Percentiles rank a stretch among this genome's conserved stretches.
phyloP scores from a whole-genome alignment of 192 early-diverging fungal genomes.

The Rhizophagus prolifer region DNA sequence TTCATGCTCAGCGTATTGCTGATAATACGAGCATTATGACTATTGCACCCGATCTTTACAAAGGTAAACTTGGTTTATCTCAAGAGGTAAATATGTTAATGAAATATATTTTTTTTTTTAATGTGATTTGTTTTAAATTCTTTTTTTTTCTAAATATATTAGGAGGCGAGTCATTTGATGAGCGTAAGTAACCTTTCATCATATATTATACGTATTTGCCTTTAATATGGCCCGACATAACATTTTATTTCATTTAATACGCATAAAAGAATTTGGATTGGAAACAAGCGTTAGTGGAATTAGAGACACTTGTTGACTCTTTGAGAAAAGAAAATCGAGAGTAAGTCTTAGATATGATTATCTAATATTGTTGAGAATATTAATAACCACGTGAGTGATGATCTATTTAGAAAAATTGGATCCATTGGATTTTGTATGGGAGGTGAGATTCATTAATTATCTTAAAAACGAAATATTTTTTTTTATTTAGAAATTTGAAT shows the following conservation, averaged over 20 bases:
- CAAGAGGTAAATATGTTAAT: constrained; percentile 31
- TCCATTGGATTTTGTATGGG: constrained; percentile 56
- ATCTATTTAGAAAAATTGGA: constrained; percentile 36
- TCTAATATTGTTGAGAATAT: neutral
- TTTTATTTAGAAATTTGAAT: neutral
- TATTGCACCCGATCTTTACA: constrained; percentile 50
- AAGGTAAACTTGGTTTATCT: constrained; percentile 47
- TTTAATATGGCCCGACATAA: neutral
- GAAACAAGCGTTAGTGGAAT: constrained; percentile 37
- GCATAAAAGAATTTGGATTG: constrained; percentile 41
- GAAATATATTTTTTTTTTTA: neutral
- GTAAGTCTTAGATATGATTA: constrained; percentile 17
- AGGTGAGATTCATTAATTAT: constrained; percentile 30
- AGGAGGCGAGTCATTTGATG: constrained; percentile 55
- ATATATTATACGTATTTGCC: too few species aligned
- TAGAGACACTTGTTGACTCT: constrained; percentile 17
- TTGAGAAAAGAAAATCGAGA: constrained; percentile 27
- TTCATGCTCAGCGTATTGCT: constrained; percentile 48
- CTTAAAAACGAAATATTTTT: neutral
- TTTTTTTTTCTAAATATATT: neutral
- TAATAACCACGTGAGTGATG: neutral
- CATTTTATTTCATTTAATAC: too few species aligned
- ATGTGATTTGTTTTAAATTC: neutral
- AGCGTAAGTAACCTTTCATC: neutral
- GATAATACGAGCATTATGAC: constrained; percentile 43